Evolutionary conservation across 805 yeast genomes (phyloP), one percentile per base, ranked within the genome.

Genomic region (Sugiyamaella lignohabitans): DNA sequence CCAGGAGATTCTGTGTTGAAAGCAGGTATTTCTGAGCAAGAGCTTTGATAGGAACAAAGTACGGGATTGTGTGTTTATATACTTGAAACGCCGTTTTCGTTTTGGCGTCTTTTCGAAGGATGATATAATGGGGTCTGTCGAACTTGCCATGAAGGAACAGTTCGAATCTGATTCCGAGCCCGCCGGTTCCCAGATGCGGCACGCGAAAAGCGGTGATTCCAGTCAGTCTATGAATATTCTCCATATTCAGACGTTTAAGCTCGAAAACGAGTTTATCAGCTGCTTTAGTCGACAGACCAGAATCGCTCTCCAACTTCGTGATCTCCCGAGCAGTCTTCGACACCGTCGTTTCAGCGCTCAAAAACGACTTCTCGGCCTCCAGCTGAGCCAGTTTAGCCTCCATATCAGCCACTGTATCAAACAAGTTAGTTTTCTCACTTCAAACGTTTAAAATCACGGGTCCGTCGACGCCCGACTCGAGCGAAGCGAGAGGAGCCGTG

Each of bases 161-260:
- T 38, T 55, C 58, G 35, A 55, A 46, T 22, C 58, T 43, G 16
- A 55, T 45, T 5, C 56, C 58, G n/a, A 55, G 47, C 16, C 52
- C 53, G 11, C 46, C 49, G 27, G 37, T 40, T 5, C 43, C 37
- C n/a, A 22, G 20, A 24, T 40, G 24, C 6, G 43, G 44, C 5
- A 55, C 42, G 16, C 27, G 32, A 40, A 53, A 55, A 22, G 47
- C 54, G 5, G 58, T 55, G n/a, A 48, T 36, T 8, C 58, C 58
- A 5, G 54, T 49, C 19, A 55, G 47, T 39, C 58, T 38, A 37
- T 47, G 40, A 17, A 55, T 14, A 32, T 54, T 55, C 38, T 35
- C 38, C 17, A 6, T 35, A n/a, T 18, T 10, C 38, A 35, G 21
- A 17, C 20, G 5, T 16, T 10, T 14, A 16, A 35, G 6, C 6